Percentiles rank a stretch among this genome's conserved stretches.
Conservation (phyloP, 208 protist genomes). For the Leishmania tropica region DNA sequence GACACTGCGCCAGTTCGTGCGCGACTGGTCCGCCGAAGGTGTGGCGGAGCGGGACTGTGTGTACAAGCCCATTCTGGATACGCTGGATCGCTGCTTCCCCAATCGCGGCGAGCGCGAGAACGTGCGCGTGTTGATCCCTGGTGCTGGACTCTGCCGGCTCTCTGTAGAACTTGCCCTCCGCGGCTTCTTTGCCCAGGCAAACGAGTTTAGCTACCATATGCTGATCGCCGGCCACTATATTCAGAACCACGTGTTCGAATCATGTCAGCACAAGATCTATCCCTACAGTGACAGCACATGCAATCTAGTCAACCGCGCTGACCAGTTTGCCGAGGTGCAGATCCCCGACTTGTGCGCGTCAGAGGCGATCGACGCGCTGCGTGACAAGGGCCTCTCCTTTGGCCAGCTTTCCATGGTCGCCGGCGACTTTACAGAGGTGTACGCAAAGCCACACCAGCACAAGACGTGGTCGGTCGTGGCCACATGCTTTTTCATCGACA, state of each 20-base stretch:
- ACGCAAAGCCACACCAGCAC: constrained; percentile 83
- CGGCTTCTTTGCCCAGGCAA: constrained; percentile 95
- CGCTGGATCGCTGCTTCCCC: constrained; percentile 79
- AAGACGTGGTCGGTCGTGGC: constrained; percentile 92
- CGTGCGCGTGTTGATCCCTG: constrained; percentile 87
- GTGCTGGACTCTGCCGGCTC: constrained; percentile 93
- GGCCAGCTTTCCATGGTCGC: constrained; percentile 96
- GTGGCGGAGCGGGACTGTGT: constrained; percentile 87
- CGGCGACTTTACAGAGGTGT: constrained; percentile 97
- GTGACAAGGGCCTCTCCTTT: constrained; percentile 51
- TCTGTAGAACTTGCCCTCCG: constrained; percentile 93
- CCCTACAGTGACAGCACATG: constrained; percentile 93
- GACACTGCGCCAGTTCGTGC: constrained; percentile 95
- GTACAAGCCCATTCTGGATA: constrained; percentile 90
- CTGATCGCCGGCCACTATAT: constrained; percentile 96
- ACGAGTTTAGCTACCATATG: constrained; percentile 98
- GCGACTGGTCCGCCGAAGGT: constrained; percentile 95
- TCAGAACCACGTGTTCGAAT: constrained; percentile 92
- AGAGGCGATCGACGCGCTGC: constrained; percentile 77
- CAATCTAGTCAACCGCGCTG: constrained; percentile 87
- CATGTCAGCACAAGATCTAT: constrained; percentile 86
- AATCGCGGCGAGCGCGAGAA: constrained; percentile 41
- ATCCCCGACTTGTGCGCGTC: constrained; percentile 93
- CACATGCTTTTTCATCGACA: constrained; percentile 98
- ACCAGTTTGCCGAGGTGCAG: constrained; percentile 88